Conservation (phyloP, 1,139 yeast genomes). For the Ogataea hybrid region DNA sequence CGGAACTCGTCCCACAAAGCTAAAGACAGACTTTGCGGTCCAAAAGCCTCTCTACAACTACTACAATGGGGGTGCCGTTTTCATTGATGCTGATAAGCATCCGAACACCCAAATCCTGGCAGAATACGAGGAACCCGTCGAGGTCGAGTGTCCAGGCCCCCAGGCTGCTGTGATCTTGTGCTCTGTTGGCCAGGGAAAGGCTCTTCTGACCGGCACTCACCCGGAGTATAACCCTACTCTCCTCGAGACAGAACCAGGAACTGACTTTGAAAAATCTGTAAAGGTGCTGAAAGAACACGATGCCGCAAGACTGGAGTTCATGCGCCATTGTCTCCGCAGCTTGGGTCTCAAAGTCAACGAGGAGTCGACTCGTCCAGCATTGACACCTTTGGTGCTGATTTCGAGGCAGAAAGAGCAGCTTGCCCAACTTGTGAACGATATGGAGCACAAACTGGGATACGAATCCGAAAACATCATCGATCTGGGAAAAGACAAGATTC, state of each 20-base stretch:
- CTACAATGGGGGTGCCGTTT: slow-evolving; percentile 88
- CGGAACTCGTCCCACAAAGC: slow-evolving; percentile 64
- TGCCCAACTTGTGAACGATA: slow-evolving; percentile 30
- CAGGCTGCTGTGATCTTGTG: slow-evolving; percentile 66
- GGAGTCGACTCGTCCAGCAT: slow-evolving; percentile 53
- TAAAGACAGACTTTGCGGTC: slow-evolving; percentile 37
- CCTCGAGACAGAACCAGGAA: slow-evolving; percentile 38
- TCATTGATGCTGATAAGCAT: slow-evolving; percentile 66
- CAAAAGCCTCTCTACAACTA: slow-evolving; percentile 40
- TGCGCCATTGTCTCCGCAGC: slow-evolving; percentile 52
- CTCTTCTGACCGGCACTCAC: slow-evolving; percentile 81
- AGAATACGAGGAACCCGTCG: slow-evolving; percentile 48
- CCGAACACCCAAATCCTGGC: slow-evolving; percentile 71
- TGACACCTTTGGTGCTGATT: slow-evolving; percentile 61
- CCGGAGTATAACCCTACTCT: slow-evolving; percentile 76
- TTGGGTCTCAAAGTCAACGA: slow-evolving; percentile 69
- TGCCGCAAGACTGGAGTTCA: slow-evolving; percentile 48
- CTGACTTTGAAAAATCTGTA: slow-evolving; percentile 37
- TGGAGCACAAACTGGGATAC: slow-evolving; percentile 43
- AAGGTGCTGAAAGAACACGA: slow-evolving; percentile 44
- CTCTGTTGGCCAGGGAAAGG: slow-evolving; percentile 71
- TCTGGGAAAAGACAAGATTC: slow-evolving; percentile 54
- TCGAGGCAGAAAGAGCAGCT: slow-evolving; percentile 32
- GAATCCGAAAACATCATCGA: slow-evolving; percentile 41
- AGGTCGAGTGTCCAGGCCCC: slow-evolving; percentile 37